Base-by-base conservation (phyloP, 441 rosid genomes). In the Populus hybrid region DNA sequence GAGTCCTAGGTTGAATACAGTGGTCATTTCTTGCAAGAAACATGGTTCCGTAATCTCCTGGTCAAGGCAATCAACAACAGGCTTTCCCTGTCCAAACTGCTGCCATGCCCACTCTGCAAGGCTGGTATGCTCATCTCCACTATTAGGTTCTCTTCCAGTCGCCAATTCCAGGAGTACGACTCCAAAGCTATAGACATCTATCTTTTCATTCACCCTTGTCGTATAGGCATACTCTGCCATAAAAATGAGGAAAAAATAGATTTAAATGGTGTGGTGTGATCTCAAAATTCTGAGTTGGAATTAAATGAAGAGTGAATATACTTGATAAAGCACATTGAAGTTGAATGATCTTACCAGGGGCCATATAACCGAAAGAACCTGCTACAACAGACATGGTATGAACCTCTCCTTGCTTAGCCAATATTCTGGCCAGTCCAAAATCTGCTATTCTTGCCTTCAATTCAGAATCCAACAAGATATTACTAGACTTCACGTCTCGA, bases 401-500 rank as follows among this genome's bases (percentile, higher is more conserved):
- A 67, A 86, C 83, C 64, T 88, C 89, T 67, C 92, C 94, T 11
- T 84, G 89, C 86, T 86, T 90, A 8, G 82, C 77, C 88, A 91
- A 77, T 77, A 90, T 74, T 82, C 90, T 95, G 9, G 98, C 99
- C 40, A 95, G 86, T 69, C 99, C 99, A 46, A 95, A 95, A 84
- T 95, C 99, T 1, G 99, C 97, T 40, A 94, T 90, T 73, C 83
- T 88, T 10, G 99, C 92, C 46, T 86, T 84, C 84, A 90, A 93
- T 74, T 86, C 88, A 23, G 90, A 90, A 80, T 95, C 98, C 70
- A 95, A 79, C 83, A 93, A 70, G 79, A 95, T 91, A 70, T 95
- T 95, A 80, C 99, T 95, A 0, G 98, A 91, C 86, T 95, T 95
- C 36, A 95, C 89, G 36, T 95, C 99, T 10, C 98, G 90, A 69